Evolutionary conservation across 1,284 basidiomycete genomes (phyloP).

Genomic region (Cutaneotrichosporon sp.): DNA sequence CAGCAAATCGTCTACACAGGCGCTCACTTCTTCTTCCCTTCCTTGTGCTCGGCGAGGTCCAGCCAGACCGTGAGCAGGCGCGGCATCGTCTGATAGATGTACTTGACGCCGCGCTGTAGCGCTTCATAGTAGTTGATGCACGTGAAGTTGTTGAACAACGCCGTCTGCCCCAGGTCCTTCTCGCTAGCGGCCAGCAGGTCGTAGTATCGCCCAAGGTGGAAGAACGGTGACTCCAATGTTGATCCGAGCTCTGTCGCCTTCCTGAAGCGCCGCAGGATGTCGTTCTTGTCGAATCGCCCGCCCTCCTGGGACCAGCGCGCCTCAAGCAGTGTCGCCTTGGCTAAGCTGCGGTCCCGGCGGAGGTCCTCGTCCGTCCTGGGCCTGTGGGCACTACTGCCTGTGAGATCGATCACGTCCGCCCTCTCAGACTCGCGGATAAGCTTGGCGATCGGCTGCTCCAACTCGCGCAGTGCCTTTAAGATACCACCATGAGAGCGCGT

Average conservation of each 20-base stretch:
- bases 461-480: constrained; percentile 81
- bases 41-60: constrained; percentile 73
- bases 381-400: constrained; percentile 3
- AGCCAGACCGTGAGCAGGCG: constrained; percentile 94
- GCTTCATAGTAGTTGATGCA: constrained; percentile 71
- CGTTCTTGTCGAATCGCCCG: constrained; percentile 70
- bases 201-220: constrained; percentile 83
- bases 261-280: constrained; percentile 65
- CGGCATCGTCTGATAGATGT: constrained; percentile 94
- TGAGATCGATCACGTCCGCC: constrained; percentile 58
- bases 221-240: constrained; percentile 79
- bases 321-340: constrained; percentile 83
- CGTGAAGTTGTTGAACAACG: constrained; percentile 48
- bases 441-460: constrained; percentile 49
- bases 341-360: constrained; percentile 52
- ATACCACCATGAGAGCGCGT: constrained; percentile 78
- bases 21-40: constrained; percentile 36
- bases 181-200: constrained; percentile 57
- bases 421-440: constrained; percentile 11
- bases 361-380: constrained; percentile 58
- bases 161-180: constrained; percentile 21
- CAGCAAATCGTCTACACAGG: not conserved
- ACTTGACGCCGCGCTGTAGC: constrained; percentile 85
- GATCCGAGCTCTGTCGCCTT: constrained; percentile 62
- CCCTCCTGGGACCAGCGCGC: constrained; percentile 93